phyloP scores from a whole-genome alignment of 2,329 filamentous ascomycete genomes.

The Teratosphaeria gauchensis region DNA sequence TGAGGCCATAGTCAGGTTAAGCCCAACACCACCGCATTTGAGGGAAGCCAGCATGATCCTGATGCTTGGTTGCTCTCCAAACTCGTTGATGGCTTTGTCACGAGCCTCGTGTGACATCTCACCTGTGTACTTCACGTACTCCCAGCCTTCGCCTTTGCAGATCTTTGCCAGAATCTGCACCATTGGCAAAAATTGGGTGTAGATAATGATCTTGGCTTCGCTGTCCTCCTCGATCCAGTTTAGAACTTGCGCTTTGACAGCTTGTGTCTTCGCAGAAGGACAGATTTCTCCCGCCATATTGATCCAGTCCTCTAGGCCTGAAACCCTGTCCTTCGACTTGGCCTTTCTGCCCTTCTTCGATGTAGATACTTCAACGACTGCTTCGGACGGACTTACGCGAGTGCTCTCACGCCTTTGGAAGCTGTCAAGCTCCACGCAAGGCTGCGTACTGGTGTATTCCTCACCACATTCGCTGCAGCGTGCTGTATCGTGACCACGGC shows the following conservation, averaged over 20 bases:
- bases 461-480: conserved; percentile 29
- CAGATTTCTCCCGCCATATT: conserved; percentile 27
- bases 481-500: conserved; percentile 11
- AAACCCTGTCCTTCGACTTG: conserved; percentile 13
- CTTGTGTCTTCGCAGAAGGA: conserved; percentile 37
- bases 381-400: background rate
- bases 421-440: conserved; percentile 18
- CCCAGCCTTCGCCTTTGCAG: conserved; percentile 43
- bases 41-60: conserved; percentile 48
- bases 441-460: conserved; percentile 13
- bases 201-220: conserved; percentile 48
- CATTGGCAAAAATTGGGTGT: conserved; percentile 49
- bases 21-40: conserved; percentile 46
- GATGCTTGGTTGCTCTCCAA: conserved; percentile 30
- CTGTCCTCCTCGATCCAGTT: conserved; percentile 37
- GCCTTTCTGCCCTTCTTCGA: conserved; percentile 9
- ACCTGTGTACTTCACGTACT: conserved; percentile 40
- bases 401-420: background rate
- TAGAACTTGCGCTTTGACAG: conserved; percentile 36
- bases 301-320: conserved; percentile 30
- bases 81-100: conserved; percentile 37
- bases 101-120: conserved; percentile 37
- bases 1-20: conserved; percentile 51
- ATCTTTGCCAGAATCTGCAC: conserved; percentile 38
- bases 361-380: background rate